Percentiles rank a stretch among this genome's conserved stretches.
Conservation (phyloP, 78 protist species). For the Dictyostelium purpureum region DNA sequence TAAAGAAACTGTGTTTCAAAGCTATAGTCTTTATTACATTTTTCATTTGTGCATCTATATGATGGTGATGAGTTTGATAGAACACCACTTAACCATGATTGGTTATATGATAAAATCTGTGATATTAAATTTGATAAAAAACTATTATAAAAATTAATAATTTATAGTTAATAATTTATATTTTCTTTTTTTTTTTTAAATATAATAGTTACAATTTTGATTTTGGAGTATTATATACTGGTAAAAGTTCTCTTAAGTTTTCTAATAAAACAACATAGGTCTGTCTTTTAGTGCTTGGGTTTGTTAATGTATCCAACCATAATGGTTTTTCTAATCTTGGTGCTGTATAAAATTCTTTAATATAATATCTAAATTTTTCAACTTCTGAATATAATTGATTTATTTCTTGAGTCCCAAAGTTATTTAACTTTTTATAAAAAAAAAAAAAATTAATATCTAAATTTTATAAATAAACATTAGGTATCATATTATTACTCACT, state of each 20-base stretch:
- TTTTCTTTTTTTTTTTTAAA: too few relatives aligned
- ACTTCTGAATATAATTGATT: slow-evolving; percentile 56
- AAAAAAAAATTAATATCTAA: background rate
- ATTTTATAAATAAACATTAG: background rate
- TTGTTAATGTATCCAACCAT: slow-evolving; percentile 53
- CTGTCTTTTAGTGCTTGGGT: slow-evolving; percentile 74
- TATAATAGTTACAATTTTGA: slow-evolving; percentile 33
- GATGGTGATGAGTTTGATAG: background rate
- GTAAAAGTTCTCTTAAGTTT: slow-evolving; percentile 29
- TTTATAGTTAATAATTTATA: background rate
- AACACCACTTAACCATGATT: slow-evolving; percentile 45
- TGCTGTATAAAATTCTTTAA: slow-evolving; percentile 55
- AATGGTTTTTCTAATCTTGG: slow-evolving; percentile 79
- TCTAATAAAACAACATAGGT: slow-evolving; percentile 19
- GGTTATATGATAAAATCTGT: slow-evolving; percentile 48
- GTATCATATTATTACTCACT: background rate
- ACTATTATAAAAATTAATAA: background rate
- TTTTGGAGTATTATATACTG: slow-evolving; percentile 53
- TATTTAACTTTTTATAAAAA: background rate
- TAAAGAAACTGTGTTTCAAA: slow-evolving; percentile 55
- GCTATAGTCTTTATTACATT: slow-evolving; percentile 17
- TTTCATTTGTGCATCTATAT: slow-evolving; percentile 38
- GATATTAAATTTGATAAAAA: slow-evolving; percentile 65
- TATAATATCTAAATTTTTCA: slow-evolving; percentile 56
- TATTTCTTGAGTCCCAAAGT: slow-evolving; percentile 22